A percentile compares a stretch with the other conserved stretches of the same genome.
These are phyloP conservation scores for Agrocybe praecox DNA, from an alignment of 768 basidiomycete species.

Conservation along the genomic window DNA sequence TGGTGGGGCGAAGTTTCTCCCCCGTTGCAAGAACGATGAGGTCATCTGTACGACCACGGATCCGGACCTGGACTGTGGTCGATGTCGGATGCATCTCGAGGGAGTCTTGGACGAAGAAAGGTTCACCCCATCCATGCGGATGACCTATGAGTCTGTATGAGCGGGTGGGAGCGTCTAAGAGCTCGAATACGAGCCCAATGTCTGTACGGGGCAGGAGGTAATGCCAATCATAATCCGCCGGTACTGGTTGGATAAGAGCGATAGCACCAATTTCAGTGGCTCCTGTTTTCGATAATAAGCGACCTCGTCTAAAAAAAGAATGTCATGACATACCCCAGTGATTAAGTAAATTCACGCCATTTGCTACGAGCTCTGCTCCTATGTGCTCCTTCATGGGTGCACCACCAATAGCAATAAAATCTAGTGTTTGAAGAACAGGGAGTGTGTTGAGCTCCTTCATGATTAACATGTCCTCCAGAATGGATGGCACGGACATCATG, in stretches of 20 bases:
- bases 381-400: not conserved
- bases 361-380: not conserved
- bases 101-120: not conserved
- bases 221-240: not conserved
- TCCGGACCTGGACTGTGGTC: not conserved
- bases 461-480: not conserved
- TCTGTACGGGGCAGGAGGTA: not conserved
- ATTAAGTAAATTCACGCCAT: not conserved
- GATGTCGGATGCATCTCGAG: not conserved
- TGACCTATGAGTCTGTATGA: not conserved
- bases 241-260: not conserved
- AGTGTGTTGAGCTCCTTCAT: not conserved
- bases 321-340: not conserved
- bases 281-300: not conserved
- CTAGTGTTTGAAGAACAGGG: not conserved
- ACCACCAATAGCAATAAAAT: not conserved
- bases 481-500: not conserved
- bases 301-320: not conserved
- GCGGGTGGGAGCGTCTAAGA: not conserved
- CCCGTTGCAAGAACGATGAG: not conserved
- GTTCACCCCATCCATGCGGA: not conserved
- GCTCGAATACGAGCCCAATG: not conserved
- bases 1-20: not conserved
- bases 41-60: not conserved
- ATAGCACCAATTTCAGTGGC: not conserved